phyloP scores from a whole-genome alignment of 192 early-diverging fungal species.

The Entomortierella chlamydospora region DNA sequence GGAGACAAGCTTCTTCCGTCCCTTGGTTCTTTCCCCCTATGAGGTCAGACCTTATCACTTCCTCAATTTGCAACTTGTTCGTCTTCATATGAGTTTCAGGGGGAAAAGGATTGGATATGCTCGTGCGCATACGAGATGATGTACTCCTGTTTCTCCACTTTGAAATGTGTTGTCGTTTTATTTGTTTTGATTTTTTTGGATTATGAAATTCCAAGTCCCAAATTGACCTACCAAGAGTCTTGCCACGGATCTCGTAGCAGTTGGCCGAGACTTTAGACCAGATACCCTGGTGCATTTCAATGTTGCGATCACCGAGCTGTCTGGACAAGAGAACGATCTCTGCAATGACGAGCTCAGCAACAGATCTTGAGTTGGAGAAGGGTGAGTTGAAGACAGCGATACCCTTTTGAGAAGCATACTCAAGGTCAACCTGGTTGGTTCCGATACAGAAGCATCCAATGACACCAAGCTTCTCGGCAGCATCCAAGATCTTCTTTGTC shows the following conservation, averaged over 20 bases:
- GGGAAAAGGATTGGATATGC: not conserved
- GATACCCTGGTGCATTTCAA: constrained; percentile 90
- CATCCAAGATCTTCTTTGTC: constrained; percentile 86
- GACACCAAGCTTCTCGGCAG: constrained; percentile 80
- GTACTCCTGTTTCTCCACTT: not conserved
- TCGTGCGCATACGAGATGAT: not conserved
- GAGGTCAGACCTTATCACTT: too few species aligned
- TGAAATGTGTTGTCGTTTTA: not conserved
- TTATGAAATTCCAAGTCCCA: not conserved
- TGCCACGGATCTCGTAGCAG: constrained; percentile 96
- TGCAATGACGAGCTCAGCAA: constrained; percentile 96
- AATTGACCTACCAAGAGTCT: constrained; percentile 72
- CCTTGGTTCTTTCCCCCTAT: too few species aligned
- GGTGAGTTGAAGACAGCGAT: constrained; percentile 99
- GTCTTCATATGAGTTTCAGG: too few species aligned
- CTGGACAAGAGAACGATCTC: constrained; percentile 92
- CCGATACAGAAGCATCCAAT: constrained; percentile 63
- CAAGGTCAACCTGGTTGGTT: constrained; percentile 83
- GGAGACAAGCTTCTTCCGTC: too few species aligned
- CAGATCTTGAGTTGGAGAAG: constrained; percentile 95
- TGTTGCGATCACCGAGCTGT: constrained; percentile 94
- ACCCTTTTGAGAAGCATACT: constrained; percentile 85
- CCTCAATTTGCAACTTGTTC: too few species aligned
- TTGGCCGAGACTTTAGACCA: constrained; percentile 93
- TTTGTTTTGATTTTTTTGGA: not conserved